phyloP scores from a whole-genome alignment of 495 filamentous ascomycete genomes.

The Penicillium ochrochloron region DNA sequence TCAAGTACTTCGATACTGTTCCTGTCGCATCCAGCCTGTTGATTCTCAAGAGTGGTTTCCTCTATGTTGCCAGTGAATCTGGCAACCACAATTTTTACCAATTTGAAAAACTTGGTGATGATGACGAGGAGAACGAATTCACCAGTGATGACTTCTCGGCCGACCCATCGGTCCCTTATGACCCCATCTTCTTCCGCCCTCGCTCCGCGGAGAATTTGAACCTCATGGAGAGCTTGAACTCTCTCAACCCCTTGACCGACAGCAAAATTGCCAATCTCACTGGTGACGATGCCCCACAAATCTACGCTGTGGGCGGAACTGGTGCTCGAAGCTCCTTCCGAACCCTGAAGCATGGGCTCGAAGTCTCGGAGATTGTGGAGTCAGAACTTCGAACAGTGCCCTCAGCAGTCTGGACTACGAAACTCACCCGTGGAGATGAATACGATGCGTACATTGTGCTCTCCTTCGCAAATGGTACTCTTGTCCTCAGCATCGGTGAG shows the following conservation, averaged over 20 bases:
- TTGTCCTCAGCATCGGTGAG: constrained; percentile 93
- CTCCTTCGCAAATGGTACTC: constrained; percentile 70
- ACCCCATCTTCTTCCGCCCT: constrained; percentile 82
- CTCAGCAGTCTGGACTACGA: constrained; percentile 93
- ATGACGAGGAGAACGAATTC: constrained; percentile 86
- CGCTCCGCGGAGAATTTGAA: constrained; percentile 79
- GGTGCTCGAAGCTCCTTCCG: constrained; percentile 88
- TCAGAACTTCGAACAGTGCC: constrained; percentile 86
- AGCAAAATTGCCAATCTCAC: constrained; percentile 88
- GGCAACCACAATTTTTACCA: constrained; percentile 96
- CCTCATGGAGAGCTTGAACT: constrained; percentile 82
- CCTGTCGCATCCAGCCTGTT: constrained; percentile 83
- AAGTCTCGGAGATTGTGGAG: constrained; percentile 92
- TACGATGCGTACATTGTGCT: constrained; percentile 82
- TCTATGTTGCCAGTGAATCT: constrained; percentile 90
- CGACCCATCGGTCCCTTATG: constrained; percentile 68
- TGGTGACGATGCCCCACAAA: constrained; percentile 93
- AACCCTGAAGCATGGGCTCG: constrained; percentile 87
- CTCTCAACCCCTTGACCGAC: constrained; percentile 88
- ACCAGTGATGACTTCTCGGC: constrained; percentile 80
- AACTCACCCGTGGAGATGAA: constrained; percentile 78
- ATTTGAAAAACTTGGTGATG: constrained; percentile 97
- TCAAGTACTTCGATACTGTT: constrained; percentile 98
- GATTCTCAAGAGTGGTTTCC: constrained; percentile 93
- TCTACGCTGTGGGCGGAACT: constrained; percentile 88